Evolutionary conservation across 306 rosid species (phyloP).

Genomic region (Quercus bicolor): DNA sequence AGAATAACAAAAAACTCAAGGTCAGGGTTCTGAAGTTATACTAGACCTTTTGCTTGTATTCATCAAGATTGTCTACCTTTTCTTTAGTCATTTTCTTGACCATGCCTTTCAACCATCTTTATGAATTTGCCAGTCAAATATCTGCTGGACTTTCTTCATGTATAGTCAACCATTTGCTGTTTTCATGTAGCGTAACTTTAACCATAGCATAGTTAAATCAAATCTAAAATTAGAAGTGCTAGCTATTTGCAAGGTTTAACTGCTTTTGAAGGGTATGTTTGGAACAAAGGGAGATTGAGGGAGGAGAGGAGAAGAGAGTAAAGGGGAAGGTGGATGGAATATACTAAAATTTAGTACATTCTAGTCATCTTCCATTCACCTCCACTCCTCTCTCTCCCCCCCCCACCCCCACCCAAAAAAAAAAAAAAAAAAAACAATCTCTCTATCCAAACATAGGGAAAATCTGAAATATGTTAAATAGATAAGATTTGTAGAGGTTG

Average conservation of each 20-base stretch:
- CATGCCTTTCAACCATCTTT: background rate
- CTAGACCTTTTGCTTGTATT: background rate
- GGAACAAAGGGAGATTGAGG: too few species aligned
- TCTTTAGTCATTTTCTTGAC: background rate
- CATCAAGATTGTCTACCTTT: background rate
- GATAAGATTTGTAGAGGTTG: background rate
- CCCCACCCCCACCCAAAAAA: too few species aligned
- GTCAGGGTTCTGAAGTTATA: conserved; percentile 33
- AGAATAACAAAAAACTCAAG: conserved; percentile 98
- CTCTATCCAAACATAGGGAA: too few species aligned
- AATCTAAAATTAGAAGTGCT: background rate
- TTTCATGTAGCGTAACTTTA: background rate
- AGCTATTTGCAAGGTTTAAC: background rate
- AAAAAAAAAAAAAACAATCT: too few species aligned
- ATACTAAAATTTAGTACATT: too few species aligned
- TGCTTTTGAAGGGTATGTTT: background rate
- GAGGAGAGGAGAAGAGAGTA: too few species aligned
- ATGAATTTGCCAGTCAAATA: background rate
- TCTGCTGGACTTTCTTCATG: background rate
- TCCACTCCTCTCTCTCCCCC: rapidly evolving
- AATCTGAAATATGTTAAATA: background rate
- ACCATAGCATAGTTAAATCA: background rate
- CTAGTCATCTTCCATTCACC: too few species aligned
- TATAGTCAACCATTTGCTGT: background rate
- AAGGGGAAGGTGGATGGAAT: too few species aligned